Evolutionary conservation across 192 early-diverging fungal species (phyloP), one percentile per base, ranked within the genome.

Genomic region (Rhizophlyctis rosea): DNA sequence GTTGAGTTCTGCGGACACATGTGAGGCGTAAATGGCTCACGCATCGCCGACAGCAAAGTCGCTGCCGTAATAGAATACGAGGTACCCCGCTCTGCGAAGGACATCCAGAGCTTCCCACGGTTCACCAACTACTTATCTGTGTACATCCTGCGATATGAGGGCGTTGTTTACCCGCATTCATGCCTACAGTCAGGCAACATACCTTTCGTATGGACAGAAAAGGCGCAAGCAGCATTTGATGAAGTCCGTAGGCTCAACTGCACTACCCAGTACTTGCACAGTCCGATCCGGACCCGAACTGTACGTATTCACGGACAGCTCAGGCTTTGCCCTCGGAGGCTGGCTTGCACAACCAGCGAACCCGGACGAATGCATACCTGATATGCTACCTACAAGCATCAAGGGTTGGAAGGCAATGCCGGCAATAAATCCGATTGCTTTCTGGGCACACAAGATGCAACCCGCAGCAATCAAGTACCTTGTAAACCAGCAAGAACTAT

Each of bases 1-100:
- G 64, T 77, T 28, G 66, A 57, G 34, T 70, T 73, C 68, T 58
- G 57, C 25, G 69, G 73, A 7, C 70, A 72, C 54, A 35, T 79
- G n/a, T 54, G 79, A 14, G 59, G 62, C n/a, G 29, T 35, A 21
- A 39, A 68, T 13, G 80, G 76, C n/a, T 52, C 77, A 11, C 7
- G 35, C 9, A 70, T 71, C 29, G 67, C 67, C 27, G 56, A 55
- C 0, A 24, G 18, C 4, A 81, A 79, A 57, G 31, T 80, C 0
- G 25, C 3, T 1, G 34, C 67, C 0, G 35, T 81, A 0, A 29
- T 34, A 1, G 57, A 73, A 49, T 79, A 60, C 50, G 67, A 50
- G 2, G 28, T 29, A 1, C 76, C 67, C 0, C 28, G 13, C 7
- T 61, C 53, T 35, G 21, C 14, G 4, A 16, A 47, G n/a, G 54